Conservation (phyloP, 768 basidiomycete species). For the Termitomyces sp. region DNA sequence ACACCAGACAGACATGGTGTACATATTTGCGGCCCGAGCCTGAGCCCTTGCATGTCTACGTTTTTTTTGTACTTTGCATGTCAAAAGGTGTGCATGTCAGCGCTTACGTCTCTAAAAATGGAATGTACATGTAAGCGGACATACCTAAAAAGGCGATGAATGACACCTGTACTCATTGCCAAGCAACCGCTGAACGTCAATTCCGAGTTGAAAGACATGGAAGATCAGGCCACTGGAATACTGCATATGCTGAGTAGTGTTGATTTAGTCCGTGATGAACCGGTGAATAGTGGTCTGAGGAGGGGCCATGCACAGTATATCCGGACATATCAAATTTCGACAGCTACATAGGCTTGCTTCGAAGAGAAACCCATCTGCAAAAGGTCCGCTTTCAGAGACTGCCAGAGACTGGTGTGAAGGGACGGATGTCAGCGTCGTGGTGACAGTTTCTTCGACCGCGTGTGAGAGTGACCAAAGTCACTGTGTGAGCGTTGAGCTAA, state of each 20-base stretch:
- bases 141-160: neutral
- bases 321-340: neutral
- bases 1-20: too few relatives aligned
- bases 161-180: neutral
- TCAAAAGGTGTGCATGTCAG: neutral
- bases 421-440: neutral
- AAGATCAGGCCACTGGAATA: neutral
- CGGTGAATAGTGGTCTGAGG: too few relatives aligned
- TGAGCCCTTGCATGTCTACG: neutral
- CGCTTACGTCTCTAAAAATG: neutral
- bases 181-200: neutral
- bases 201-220: neutral
- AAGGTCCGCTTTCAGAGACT: neutral
- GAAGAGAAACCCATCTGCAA: neutral
- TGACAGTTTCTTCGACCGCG: too few relatives aligned
- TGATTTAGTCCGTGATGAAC: neutral
- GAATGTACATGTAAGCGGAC: neutral
- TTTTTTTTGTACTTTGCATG: too few relatives aligned
- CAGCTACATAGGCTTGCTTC: neutral
- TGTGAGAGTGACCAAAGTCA: too few relatives aligned
- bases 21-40: neutral
- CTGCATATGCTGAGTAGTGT: too few relatives aligned
- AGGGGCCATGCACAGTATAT: too few relatives aligned
- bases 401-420: neutral
- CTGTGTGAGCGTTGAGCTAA: neutral